A percentile compares a stretch with the other conserved stretches of the same genome.
These are phyloP conservation scores for Pseudogymnoascus sp. DNA, from an alignment of 2,329 filamentous ascomycete genomes.

Conservation along the genomic window DNA sequence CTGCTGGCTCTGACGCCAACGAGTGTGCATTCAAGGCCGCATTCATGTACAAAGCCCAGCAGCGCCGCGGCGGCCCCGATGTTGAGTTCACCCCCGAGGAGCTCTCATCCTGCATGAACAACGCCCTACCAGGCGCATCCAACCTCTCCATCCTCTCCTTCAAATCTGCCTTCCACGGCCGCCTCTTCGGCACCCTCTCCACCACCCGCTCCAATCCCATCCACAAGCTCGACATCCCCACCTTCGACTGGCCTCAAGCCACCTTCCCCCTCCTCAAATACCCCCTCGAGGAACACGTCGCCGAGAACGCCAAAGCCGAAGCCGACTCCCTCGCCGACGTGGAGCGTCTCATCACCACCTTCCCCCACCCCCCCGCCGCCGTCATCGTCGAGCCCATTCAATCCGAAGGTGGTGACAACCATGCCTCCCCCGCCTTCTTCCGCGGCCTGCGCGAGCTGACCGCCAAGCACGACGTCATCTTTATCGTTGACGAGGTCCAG, in stretches of 20 bases:
- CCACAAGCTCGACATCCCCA: conserved; percentile 82
- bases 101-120: conserved; percentile 59
- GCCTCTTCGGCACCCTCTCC: conserved; percentile 68
- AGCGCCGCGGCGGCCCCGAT: conserved; percentile 56
- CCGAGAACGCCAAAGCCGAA: conserved; percentile 66
- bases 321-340: conserved; percentile 64
- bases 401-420: conserved; percentile 78
- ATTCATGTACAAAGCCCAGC: conserved; percentile 71
- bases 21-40: conserved; percentile 81
- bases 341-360: conserved; percentile 59
- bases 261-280: conserved; percentile 71
- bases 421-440: conserved; percentile 74
- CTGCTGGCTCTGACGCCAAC: conserved; percentile 74
- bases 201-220: conserved; percentile 77
- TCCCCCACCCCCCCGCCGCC: conserved; percentile 63
- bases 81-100: conserved; percentile 67
- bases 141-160: conserved; percentile 73
- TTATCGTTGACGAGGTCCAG: conserved; percentile 81
- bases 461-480: conserved; percentile 57
- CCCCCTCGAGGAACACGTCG: conserved; percentile 60
- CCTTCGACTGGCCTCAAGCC: conserved; percentile 82
- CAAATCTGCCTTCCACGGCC: conserved; percentile 70
- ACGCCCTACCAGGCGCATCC: conserved; percentile 64
- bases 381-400: conserved; percentile 74
- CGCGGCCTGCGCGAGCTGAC: conserved; percentile 64